Conservation (phyloP, 345 rosid genomes). For the Aquilaria malaccensis region DNA sequence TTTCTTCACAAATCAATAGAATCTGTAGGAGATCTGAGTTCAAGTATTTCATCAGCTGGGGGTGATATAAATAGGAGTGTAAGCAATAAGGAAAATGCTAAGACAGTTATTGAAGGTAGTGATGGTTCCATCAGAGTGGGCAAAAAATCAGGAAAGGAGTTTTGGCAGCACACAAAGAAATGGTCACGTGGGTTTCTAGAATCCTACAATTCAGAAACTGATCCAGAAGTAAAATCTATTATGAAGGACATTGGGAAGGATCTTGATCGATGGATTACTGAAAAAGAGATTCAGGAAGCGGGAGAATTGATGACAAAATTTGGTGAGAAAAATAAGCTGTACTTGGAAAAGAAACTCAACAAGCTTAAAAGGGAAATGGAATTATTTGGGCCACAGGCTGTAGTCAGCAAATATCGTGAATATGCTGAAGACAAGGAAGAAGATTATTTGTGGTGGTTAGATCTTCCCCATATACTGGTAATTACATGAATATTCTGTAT, state of each 20-base stretch:
- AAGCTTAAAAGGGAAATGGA: slow-evolving; percentile 86
- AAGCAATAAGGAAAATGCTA: slow-evolving; percentile 25
- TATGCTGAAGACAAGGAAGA: slow-evolving; percentile 74
- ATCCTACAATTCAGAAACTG: slow-evolving; percentile 69
- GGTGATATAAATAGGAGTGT: slow-evolving; percentile 18
- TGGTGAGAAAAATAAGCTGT: slow-evolving; percentile 52
- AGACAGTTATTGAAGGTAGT: slow-evolving; percentile 72
- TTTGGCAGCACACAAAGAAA: slow-evolving; percentile 89
- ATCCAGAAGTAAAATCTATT: slow-evolving; percentile 71
- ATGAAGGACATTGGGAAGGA: slow-evolving; percentile 92
- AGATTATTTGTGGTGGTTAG: slow-evolving; percentile 95
- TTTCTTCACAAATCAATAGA: slow-evolving; percentile 28
- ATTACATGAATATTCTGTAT: slow-evolving; percentile 17
- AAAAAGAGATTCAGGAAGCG: slow-evolving; percentile 79
- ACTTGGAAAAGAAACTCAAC: slow-evolving; percentile 70
- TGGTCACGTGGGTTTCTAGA: slow-evolving; percentile 84
- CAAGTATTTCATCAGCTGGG: slow-evolving; percentile 29
- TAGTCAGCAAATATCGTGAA: slow-evolving; percentile 76
- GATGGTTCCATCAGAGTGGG: slow-evolving; percentile 83
- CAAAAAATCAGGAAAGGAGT: slow-evolving; percentile 78
- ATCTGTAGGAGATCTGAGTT: slow-evolving; percentile 21
- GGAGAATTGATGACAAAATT: slow-evolving; percentile 60
- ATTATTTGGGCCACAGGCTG: slow-evolving; percentile 93
- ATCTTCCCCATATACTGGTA: slow-evolving; percentile 84
- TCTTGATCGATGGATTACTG: slow-evolving; percentile 89